Percentiles rank a stretch among this genome's conserved stretches.
These are phyloP conservation scores for Solanum chaucha DNA, from an alignment of 257 asterid genomes.

Conservation along the genomic window DNA sequence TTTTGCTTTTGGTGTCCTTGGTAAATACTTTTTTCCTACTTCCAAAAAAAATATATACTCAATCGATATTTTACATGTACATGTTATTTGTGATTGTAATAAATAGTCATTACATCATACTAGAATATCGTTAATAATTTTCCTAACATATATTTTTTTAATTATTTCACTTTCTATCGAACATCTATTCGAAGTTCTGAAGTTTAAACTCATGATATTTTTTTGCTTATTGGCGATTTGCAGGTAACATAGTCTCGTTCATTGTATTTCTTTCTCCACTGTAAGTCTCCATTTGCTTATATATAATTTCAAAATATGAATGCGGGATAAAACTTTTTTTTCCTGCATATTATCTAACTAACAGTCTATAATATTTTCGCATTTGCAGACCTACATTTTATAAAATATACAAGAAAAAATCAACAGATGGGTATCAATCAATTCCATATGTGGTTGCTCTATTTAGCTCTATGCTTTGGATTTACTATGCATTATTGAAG, in stretches of 20 bases:
- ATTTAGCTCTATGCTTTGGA: conserved; percentile 64
- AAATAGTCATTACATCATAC: neutral
- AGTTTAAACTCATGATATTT: neutral
- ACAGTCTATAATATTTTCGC: neutral
- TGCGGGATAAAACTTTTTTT: too few relatives aligned
- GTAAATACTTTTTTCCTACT: conserved; percentile 5
- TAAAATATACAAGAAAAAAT: conserved; percentile 43
- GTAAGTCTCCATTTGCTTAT: conserved; percentile 15
- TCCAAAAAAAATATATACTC: too few relatives aligned
- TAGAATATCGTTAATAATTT: neutral
- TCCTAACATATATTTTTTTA: neutral
- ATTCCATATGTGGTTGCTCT: conserved; percentile 45
- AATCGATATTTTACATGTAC: neutral
- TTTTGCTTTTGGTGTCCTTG: conserved; percentile 44
- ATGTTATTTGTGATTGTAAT: neutral
- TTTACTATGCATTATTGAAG: conserved; percentile 60
- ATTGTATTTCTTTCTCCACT: conserved; percentile 58
- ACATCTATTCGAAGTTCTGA: neutral
- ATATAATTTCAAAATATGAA: neutral
- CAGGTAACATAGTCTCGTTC: conserved; percentile 57
- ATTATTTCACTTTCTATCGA: neutral
- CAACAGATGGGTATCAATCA: conserved; percentile 52
- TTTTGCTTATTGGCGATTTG: neutral
- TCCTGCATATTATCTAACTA: neutral
- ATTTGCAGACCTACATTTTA: conserved; percentile 45